A percentile compares a stretch with the other conserved stretches of the same genome.
Evolutionary conservation across 1,139 yeast species (phyloP).

Genomic region (Geotrichum reessii): DNA sequence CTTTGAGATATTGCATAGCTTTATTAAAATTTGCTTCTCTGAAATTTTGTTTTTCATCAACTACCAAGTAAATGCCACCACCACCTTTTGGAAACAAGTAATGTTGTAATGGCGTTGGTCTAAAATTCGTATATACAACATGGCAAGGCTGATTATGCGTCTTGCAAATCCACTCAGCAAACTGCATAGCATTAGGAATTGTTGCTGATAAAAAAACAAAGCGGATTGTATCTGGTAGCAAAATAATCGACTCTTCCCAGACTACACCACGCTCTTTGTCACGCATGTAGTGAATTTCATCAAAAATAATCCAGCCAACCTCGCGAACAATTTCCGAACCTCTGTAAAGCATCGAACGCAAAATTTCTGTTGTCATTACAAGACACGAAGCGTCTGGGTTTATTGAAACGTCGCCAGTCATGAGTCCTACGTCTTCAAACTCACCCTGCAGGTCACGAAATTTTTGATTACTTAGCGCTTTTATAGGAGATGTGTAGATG

Average conservation of each 20-base stretch:
- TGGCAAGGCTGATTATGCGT: conserved; percentile 96
- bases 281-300: conserved; percentile 95
- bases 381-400: conserved; percentile 95
- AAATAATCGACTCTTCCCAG: conserved; percentile 97
- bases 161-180: conserved; percentile 97
- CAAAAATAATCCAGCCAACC: conserved; percentile 94
- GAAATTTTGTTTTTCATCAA: conserved; percentile 92
- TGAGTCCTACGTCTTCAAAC: conserved; percentile 86
- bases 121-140: conserved; percentile 95
- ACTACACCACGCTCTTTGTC: conserved; percentile 98
- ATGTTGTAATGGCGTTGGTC: conserved; percentile 98
- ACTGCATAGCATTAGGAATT: conserved; percentile 96
- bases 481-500: conserved; percentile 88
- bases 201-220: conserved; percentile 89
- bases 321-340: conserved; percentile 96
- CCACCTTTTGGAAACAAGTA: conserved; percentile 96
- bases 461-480: conserved; percentile 88
- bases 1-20: conserved; percentile 92
- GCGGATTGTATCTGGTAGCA: conserved; percentile 93
- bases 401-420: conserved; percentile 97
- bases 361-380: conserved; percentile 96
- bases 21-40: conserved; percentile 97
- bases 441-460: conserved; percentile 82
- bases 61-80: conserved; percentile 94
- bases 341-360: conserved; percentile 89